A percentile compares a stretch with the other conserved stretches of the same genome.
These are phyloP conservation scores for bread wheat (Triticum aestivum) DNA, from an alignment of 176 grass and related monocot genomes.

Conservation along the genomic window IWGSC_CS_RefSeq_v2.1 NC_057805.1:51965301-51965800, in stretches of 20 bases:
- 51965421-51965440: background rate
- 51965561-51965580: constrained; percentile 21
- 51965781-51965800: background rate
- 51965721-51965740: background rate
- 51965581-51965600: background rate
- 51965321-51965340: no score
- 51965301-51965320: no score
- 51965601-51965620: background rate
- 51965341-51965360: background rate
- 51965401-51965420: background rate
- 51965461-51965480: background rate
- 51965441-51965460: background rate
- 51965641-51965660: background rate
- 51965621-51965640: background rate
- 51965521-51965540: background rate
- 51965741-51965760: constrained; percentile 16
- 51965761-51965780: constrained; percentile 18
- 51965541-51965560: constrained; percentile 28
- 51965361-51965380: background rate
- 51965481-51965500: background rate
- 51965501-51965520: background rate
- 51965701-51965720: constrained; percentile 19
- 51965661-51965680: background rate
- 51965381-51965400: background rate
- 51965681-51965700: constrained; percentile 11